Evolutionary conservation across 164 flowering plant species (phyloP).

Genomic region (Chimonanthus salicifolius): DNA sequence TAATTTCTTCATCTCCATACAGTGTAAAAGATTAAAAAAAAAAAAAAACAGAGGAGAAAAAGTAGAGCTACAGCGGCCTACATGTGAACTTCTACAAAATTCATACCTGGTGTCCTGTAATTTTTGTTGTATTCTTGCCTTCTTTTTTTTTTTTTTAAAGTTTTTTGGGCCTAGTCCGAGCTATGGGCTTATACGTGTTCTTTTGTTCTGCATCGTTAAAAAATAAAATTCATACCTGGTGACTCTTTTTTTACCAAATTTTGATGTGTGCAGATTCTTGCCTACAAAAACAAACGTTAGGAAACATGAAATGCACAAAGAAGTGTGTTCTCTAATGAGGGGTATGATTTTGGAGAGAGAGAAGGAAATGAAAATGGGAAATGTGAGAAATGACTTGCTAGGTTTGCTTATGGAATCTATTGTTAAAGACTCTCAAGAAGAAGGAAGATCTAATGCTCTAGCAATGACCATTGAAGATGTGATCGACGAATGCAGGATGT

Average conservation of each 20-base stretch:
- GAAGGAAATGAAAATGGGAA: conserved; percentile 11
- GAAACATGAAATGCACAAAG: conserved; percentile 5
- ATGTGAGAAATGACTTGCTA: not conserved
- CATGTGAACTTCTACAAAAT: not conserved
- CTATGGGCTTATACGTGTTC: no score
- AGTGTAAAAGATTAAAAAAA: no score
- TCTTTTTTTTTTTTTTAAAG: no score
- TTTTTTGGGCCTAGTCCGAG: no score
- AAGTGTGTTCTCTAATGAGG: not conserved
- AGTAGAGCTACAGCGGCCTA: no score
- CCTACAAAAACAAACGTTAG: conserved; percentile 6
- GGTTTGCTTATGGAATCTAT: conserved; percentile 9
- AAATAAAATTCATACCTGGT: no score
- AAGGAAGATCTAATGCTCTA: not conserved
- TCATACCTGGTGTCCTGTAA: not conserved
- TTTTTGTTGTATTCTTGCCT: no score
- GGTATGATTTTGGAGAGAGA: conserved; percentile 3
- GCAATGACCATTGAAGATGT: conserved; percentile 4
- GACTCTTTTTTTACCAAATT: not conserved
- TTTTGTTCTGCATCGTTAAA: no score
- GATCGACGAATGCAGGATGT: conserved; percentile 9
- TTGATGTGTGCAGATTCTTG: conserved; percentile 4
- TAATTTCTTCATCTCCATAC: no score
- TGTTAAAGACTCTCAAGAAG: not conserved
- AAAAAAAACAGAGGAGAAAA: no score